A percentile compares a stretch with the other conserved stretches of the same genome.
Evolutionary conservation across 2,329 filamentous ascomycete genomes (phyloP).

Genomic region (Trichoderma sp.): DNA sequence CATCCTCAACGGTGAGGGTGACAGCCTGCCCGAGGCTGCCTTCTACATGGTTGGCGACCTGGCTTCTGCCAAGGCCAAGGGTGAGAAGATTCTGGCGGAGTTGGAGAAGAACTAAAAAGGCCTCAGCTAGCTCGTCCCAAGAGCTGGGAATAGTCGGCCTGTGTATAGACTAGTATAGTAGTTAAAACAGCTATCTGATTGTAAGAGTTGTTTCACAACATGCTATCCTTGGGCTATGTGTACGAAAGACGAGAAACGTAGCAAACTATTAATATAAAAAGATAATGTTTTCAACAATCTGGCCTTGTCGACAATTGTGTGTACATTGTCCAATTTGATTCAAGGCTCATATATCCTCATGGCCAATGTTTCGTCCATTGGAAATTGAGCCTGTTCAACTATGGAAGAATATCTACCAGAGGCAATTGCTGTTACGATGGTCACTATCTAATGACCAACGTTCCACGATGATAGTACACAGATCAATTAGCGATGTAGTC

Average conservation of each 20-base stretch:
- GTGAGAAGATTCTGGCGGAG: slow-evolving; percentile 99
- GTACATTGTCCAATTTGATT: background rate
- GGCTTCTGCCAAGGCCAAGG: slow-evolving; percentile 89
- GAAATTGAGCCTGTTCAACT: too few relatives aligned
- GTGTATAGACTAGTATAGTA: slow-evolving; percentile 57
- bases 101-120: slow-evolving; percentile 66
- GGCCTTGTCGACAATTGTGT: background rate
- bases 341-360: too few relatives aligned
- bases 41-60: slow-evolving; percentile 99
- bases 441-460: too few relatives aligned
- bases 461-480: too few relatives aligned
- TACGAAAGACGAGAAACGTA: slow-evolving; percentile 19
- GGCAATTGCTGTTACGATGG: too few relatives aligned
- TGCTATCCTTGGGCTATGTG: slow-evolving; percentile 22
- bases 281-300: slow-evolving; percentile 1
- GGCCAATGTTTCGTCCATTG: too few relatives aligned
- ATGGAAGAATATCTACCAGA: too few relatives aligned
- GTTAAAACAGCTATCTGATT: slow-evolving; percentile 24
- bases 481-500: too few relatives aligned
- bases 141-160: slow-evolving; percentile 45
- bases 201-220: slow-evolving; percentile 25
- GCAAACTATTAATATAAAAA: slow-evolving; percentile 21
- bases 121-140: slow-evolving; percentile 43
- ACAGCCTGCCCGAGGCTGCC: slow-evolving; percentile 89
- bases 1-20: slow-evolving; percentile 92